Evolutionary conservation across 805 yeast species (phyloP), one percentile per base, ranked within the genome.

Genomic region (Isabelozyma pseudorhagii): DNA sequence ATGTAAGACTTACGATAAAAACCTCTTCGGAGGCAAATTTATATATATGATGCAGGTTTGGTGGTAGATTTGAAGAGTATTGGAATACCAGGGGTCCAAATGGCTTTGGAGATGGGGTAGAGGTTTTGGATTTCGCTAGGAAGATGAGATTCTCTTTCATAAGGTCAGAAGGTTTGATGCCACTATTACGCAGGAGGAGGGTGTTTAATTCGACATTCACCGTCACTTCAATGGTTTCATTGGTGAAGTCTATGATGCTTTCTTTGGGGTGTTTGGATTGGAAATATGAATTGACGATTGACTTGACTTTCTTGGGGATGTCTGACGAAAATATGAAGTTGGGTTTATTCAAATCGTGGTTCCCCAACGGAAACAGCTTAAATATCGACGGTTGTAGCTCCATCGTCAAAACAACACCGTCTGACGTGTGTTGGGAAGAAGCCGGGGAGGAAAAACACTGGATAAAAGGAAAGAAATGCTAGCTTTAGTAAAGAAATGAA

Each of bases 311-410:
- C 27, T 56, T 58, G 0, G 66, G 63, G 10, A 73, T 67, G 49
- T 73, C 69, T 6, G 75, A 70, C 3, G 71, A 63, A 50, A 68
- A 70, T 17, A 73, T 55, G 46, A 71, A 64, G 53, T 69, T 71
- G 34, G 78, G 78, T 50, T 64, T 64, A 42, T 63, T 58, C 5
- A 64, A 58, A 54, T 73, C 77, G 38, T 56, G 55, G 39, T 34
- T 8, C 15, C n/a, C 40, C 15, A 44, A 34, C 21, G 45, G 45
- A 14, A 42, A 42, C 18, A 38, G 38, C 3, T 42, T 42, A 17
- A 42, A 28, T 42, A 13, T 14, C 21, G 27, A 11, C 8, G n/a
- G 13, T 11, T 27, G 38, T n/a, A 9, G 36, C 38, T 34, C 38
- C 45, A 42, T 42, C 14, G 27, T 21, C 29, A 17, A 41, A 21